Base-by-base conservation (phyloP, 805 yeast species). In the Cyberlindnera galapagoensis region DNA sequence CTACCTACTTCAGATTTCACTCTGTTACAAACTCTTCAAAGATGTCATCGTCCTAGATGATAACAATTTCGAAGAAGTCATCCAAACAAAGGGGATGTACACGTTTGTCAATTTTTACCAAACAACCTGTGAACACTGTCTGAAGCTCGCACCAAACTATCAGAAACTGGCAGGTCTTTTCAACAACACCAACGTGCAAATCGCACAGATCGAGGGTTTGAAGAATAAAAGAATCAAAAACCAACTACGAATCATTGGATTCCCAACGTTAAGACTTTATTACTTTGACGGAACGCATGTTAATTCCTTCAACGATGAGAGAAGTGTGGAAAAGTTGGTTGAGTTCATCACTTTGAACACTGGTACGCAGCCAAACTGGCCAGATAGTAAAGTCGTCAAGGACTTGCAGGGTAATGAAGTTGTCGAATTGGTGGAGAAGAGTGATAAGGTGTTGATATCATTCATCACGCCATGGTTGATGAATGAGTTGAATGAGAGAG, bases 231-330 rank as follows among this genome's bases (percentile, higher is more conserved):
- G 61, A 12, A 51, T 71, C 6, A 52, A 65, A 23, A 44, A 43
- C 21, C 49, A 63, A 29, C 71, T 72, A 36, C 44, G 47, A 11
- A 56, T 76, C 4, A 38, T 43, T 9, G 62, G 60, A 13, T 76
- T 60, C 46, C 84, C 84, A 2, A 57, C 68, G 1, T 36, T 76
- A 30, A 63, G 65, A 42, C 45, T 76, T 6, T 65, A 70, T 38
- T 52, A 65, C 21, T 56, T 58, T 29, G 54, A 56, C 24, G 68
- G 71, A 2, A 63, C 60, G 29, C 54, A 58, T 33, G 56, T 69
- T 5, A 59, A 54, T 0, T 51, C 57, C 2, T 74, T 58, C 44
- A 21, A 34, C 0, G 44, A 46, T 2, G 58, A 56, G 1, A 44
- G 64, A 35, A 49, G 52, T 2, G 54, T 62, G 4, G 51, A 45